These are phyloP conservation scores for Aspergillus sp. DNA, from an alignment of 2,329 filamentous ascomycete genomes.

Conservation along the genomic window DNA sequence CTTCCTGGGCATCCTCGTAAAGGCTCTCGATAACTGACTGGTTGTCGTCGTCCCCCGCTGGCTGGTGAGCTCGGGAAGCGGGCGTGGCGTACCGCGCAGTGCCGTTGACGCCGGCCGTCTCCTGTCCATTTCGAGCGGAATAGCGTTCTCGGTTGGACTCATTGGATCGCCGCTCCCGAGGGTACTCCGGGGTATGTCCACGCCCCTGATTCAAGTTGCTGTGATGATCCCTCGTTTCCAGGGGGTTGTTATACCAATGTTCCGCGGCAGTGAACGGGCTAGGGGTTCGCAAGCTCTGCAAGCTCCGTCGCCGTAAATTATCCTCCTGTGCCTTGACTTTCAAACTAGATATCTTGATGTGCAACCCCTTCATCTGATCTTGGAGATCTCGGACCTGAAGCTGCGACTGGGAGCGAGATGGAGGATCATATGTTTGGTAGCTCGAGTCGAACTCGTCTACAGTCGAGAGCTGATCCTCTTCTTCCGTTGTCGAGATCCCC, in stretches of 20 bases:
- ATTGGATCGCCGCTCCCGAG: slow-evolving; percentile 14
- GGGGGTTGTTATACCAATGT: slow-evolving; percentile 50
- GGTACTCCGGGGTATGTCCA: slow-evolving; percentile 35
- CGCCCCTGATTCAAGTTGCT: slow-evolving; percentile 36
- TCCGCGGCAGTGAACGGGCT: slow-evolving; percentile 78
- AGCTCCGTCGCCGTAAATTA: slow-evolving; percentile 71
- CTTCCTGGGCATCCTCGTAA: slow-evolving; percentile 46
- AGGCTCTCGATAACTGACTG: slow-evolving; percentile 36
- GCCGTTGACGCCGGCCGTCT: slow-evolving; percentile 6
- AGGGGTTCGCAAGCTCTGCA: slow-evolving; percentile 71
- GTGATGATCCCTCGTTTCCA: slow-evolving; percentile 36
- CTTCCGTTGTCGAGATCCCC: slow-evolving; percentile 28
- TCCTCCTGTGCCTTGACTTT: slow-evolving; percentile 78
- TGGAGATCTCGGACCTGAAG: slow-evolving; percentile 72
- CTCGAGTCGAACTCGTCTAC: slow-evolving; percentile 37
- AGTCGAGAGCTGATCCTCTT: slow-evolving; percentile 25
- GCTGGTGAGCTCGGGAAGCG: slow-evolving; percentile 10
- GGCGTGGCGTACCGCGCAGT: slow-evolving; percentile 8
- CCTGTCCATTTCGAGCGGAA: slow-evolving; percentile 7
- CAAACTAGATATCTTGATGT: slow-evolving; percentile 78
- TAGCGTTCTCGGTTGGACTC: slow-evolving; percentile 21
- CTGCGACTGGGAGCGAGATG: slow-evolving; percentile 69
- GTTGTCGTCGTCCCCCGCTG: slow-evolving; percentile 24
- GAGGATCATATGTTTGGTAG: slow-evolving; percentile 41
- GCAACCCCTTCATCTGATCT: slow-evolving; percentile 81